Evolutionary conservation across 139 green algal species (phyloP).

Genomic region (Micractinium sp.): DNA sequence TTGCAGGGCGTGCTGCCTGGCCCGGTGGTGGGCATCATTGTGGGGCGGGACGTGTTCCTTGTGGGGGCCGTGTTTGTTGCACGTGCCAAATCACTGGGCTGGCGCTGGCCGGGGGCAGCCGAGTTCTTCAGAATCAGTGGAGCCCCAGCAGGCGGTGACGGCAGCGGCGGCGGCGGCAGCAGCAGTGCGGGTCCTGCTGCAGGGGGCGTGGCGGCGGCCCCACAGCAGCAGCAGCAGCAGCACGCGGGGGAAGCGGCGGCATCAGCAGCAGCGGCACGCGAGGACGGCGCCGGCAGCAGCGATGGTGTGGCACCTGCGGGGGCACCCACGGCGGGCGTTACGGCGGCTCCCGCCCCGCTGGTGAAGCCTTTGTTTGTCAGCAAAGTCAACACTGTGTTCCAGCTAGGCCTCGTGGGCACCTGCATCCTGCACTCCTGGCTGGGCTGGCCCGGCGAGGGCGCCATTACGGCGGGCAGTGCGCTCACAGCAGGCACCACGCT

Average conservation of each 20-base stretch:
- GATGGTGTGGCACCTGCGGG: not conserved
- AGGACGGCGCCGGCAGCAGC: not conserved
- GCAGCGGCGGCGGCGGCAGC: not conserved
- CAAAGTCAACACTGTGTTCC: slow-evolving; percentile 84
- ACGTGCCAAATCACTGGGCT: slow-evolving; percentile 58
- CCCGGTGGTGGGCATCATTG: slow-evolving; percentile 69
- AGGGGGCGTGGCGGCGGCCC: not conserved
- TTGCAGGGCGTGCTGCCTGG: slow-evolving; percentile 62
- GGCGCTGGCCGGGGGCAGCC: slow-evolving; percentile 50
- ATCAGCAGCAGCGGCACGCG: not conserved
- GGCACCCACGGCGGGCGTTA: not conserved
- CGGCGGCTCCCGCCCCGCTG: slow-evolving; percentile 27
- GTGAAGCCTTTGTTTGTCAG: slow-evolving; percentile 80
- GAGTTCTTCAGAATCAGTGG: slow-evolving; percentile 67
- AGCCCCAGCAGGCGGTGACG: not conserved
- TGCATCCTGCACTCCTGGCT: slow-evolving; percentile 69
- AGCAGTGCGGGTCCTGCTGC: not conserved
- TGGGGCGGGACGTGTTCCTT: slow-evolving; percentile 76
- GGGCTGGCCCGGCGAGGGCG: slow-evolving; percentile 55
- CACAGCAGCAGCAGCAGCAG: not conserved
- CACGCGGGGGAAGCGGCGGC: not conserved
- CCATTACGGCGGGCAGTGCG: slow-evolving; percentile 47
- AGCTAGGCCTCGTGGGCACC: slow-evolving; percentile 72
- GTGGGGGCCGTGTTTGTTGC: slow-evolving; percentile 60
- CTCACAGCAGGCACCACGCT: slow-evolving; percentile 66